Evolutionary conservation across 805 yeast species (phyloP), one percentile per base, ranked within the genome.

Genomic region (Suhomyces sp.): DNA sequence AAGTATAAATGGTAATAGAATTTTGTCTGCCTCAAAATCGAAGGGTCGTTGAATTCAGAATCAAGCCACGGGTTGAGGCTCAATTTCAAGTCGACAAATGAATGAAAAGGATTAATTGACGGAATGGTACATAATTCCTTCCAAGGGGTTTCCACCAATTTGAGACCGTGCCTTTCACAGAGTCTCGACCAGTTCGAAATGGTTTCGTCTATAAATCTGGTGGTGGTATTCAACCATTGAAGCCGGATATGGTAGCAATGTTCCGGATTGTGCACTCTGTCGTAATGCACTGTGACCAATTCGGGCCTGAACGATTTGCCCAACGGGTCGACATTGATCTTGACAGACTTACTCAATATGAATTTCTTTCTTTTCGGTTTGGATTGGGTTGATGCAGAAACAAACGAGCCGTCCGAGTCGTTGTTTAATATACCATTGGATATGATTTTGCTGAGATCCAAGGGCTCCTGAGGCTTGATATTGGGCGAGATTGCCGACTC

Each of bases 151-250:
- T 93, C 97, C 17, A 92, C 94, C 43, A 77, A 61, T 49, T 71
- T 74, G 54, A 94, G 75, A 0, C 97, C 97, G 62, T 89, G 89
- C 50, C 96, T 68, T 53, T 90, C 96, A 60, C 97, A 89, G 46
- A 86, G 74, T 51, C 97, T 78, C 0, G 90, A 81, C 89, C 97
- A 87, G 46, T 82, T 79, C 43, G 78, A 83, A 43, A 91, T 76
- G 10, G 87, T 75, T 57, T 91, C 96, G 53, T 91, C 97, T 47
- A 89, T 83, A 29, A 89, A 72, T 60, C 87, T 88, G 2, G 96
- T 87, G 0, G 98, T 90, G 0, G 96, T 84, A 54, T 87, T 89
- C 29, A 93, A 71, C 99, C 99, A 94, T 64, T 94, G 97, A 12
- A 93, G 67, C 45, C 97, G 76, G 29, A 94, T 79, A 62, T 93